Evolutionary conservation across 202 grass and related monocot species (phyloP).

Genomic region (Carex arenaria): DNA sequence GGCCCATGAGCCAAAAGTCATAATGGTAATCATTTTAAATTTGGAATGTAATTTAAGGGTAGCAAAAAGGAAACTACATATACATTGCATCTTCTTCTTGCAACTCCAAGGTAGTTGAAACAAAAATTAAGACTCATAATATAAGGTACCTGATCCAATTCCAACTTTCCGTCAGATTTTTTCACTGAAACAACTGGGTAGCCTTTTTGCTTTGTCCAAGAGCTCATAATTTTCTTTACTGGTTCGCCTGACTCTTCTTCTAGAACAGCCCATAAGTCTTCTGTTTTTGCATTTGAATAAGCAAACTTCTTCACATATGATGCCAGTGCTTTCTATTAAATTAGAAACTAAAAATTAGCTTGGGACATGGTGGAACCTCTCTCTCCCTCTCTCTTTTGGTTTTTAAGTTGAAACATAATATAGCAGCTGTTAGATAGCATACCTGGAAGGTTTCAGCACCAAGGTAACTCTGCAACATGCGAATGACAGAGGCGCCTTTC

Average conservation of each 20-base stretch:
- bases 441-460: constrained; percentile 96
- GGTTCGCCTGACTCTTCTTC: constrained; percentile 90
- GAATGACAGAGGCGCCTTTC: constrained; percentile 93
- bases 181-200: constrained; percentile 78
- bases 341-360: constrained; percentile 7
- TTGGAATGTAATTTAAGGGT: neutral
- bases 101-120: neutral
- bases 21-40: neutral
- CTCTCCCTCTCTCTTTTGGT: neutral
- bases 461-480: constrained; percentile 95
- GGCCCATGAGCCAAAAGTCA: neutral
- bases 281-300: constrained; percentile 96
- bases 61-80: neutral
- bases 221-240: constrained; percentile 76
- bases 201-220: constrained; percentile 97
- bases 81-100: neutral
- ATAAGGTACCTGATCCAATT: constrained; percentile 60
- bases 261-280: constrained; percentile 90
- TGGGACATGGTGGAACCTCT: neutral
- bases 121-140: neutral
- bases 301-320: constrained; percentile 77
- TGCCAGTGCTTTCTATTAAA: constrained; percentile 79
- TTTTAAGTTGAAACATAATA: neutral
- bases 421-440: constrained; percentile 19
- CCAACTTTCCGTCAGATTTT: constrained; percentile 47